Evolutionary conservation across 306 rosid species (phyloP), one percentile per base, ranked within the genome.

Genomic region (Vigna hirtella): DNA sequence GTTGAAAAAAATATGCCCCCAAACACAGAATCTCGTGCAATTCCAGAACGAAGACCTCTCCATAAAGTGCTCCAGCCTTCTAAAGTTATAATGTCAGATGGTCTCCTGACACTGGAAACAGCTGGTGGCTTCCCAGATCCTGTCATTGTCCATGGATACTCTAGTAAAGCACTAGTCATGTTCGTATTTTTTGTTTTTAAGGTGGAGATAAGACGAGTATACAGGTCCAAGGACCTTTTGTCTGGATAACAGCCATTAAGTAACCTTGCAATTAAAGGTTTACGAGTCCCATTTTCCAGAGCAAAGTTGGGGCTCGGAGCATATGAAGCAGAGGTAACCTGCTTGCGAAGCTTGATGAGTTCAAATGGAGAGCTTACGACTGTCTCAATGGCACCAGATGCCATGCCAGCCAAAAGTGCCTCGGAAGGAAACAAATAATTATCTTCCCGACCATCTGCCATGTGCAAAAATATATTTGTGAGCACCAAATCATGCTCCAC

Each of bases 91-190:
- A 95, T 77, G 24, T 91, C 88, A 1, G 72, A 83, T 65, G 89
- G 90, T 66, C 85, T 93, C 83, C 77, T 82, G 73, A 95, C 96
- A 45, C 68, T 73, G 77, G 74, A 80, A 78, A 86, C 90, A 15
- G 96, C 77, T 40, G 98, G 99, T 80, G 97, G 96, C 76, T 30
- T 89, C 66, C 96, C 96, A 73, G 93, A 93, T 51, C 98, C 99
- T 6, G 96, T 88, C 97, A 93, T 91, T 90, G 90, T 85, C 99
- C 98, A 95, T 43, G 99, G 98, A 82, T 89, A 87, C 76, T 83
- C 98, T 79, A 88, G 90, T 55, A 92, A 81, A 53, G 90, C 96
- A 80, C 83, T 73, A 45, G 50, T 73, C 78, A 91, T 6, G 79
- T 89, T 93, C 17, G 85, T 79, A 81, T 89, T 90, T 83, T 89